Base-by-base conservation (phyloP, 192 early-diverging fungal genomes). In the Linnemannia hyalina region DNA sequence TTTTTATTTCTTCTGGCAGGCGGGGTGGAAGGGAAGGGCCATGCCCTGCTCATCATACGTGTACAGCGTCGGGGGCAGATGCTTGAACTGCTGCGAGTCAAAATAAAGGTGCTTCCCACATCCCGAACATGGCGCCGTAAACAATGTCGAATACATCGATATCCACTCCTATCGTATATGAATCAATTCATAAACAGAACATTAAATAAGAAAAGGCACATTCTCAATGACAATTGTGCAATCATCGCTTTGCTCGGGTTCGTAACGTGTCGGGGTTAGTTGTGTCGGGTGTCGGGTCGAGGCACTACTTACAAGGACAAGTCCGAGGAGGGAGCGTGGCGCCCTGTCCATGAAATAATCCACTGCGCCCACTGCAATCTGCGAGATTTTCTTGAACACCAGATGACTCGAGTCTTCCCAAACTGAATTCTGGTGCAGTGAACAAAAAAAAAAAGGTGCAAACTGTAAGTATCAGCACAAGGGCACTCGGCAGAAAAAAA, bases 31-130 rank as follows among this genome's bases (percentile, higher is more conserved):
- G 6, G 84, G 84, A 22, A 57, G 75, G 0, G 44, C 52, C 18
- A 60, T 70, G 15, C 75, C 63, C n/a, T 76, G 23, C 16, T 77
- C 70, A 23, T 54, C 68, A 44, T 84, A 90, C 6, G 90, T 88
- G 26, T 89, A 81, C 15, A 90, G 73, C 32, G 88, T 87, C 4
- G 90, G 88, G n/a, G 90, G 90, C 8, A 90, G 78, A 32, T 88
- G 82, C 60, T 89, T 90, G 42, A 88, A 90, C 41, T 90, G 90
- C 46, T 89, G 90, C 6, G 90, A 90, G 49, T 90, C 90, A 42
- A 85, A 90, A 23, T 80, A 85, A 22, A 90, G 83, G 23, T 80
- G 85, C 52, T 89, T 90, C 44, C 82, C 80, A 69, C 90, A 90
- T 18, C 81, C 82, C 47, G 77, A 42, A 73, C 89, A 90, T 20